Percentiles rank a stretch among this genome's conserved stretches.
Evolutionary conservation across 1,284 basidiomycete species (phyloP).

Genomic region (Porodaedalea pini): DNA sequence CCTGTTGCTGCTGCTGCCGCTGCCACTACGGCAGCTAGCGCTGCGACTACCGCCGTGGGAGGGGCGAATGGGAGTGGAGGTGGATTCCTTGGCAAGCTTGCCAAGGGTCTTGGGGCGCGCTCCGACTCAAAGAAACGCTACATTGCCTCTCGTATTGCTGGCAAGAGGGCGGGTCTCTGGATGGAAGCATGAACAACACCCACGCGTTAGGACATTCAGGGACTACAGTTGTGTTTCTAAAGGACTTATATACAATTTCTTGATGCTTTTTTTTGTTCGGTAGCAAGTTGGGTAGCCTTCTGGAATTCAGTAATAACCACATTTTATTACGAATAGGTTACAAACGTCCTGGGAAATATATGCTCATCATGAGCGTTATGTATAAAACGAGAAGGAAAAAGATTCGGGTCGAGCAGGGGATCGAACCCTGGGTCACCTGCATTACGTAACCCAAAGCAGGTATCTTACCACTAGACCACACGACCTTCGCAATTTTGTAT

Average conservation of each 20-base stretch:
- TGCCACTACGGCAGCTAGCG: background rate
- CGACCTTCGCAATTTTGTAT: slow-evolving; percentile 28
- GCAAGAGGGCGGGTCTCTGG: slow-evolving; percentile 15
- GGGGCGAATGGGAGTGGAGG: background rate
- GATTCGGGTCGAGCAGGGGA: slow-evolving; percentile 39
- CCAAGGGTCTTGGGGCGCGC: background rate
- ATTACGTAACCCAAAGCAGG: slow-evolving; percentile 43
- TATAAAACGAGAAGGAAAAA: slow-evolving; percentile 23
- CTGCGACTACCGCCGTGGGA: background rate
- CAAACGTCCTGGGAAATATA: no score
- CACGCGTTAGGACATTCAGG: background rate
- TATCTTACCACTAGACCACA: slow-evolving; percentile 51
- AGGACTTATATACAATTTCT: background rate
- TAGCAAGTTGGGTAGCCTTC: no score
- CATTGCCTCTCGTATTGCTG: slow-evolving; percentile 11
- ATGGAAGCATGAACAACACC: slow-evolving; percentile 7
- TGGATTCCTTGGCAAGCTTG: slow-evolving; percentile 1
- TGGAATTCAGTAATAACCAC: no score
- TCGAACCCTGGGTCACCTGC: slow-evolving; percentile 51
- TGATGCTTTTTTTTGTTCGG: no score
- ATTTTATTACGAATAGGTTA: no score
- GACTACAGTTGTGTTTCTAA: no score
- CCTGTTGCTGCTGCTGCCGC: no score
- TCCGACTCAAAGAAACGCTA: slow-evolving; percentile 14
- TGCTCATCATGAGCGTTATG: background rate